phyloP scores from a whole-genome alignment of 169 alveolate genomes.

The Plasmodium ovale region DNA sequence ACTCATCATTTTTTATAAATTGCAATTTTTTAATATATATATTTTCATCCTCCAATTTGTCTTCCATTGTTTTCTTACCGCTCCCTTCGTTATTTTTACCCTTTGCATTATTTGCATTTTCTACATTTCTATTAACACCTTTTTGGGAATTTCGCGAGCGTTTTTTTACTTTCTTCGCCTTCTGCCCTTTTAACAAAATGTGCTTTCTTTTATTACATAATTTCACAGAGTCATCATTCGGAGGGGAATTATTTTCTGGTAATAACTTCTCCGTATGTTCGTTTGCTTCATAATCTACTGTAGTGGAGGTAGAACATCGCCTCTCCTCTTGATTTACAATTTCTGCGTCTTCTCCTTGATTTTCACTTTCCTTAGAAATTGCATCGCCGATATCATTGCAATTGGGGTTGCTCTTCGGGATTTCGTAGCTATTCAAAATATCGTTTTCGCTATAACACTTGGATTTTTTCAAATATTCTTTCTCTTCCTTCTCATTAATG shows the following conservation, averaged over 20 bases:
- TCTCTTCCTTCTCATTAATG: not conserved
- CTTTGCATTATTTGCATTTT: conserved; percentile 12
- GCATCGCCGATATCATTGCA: not conserved
- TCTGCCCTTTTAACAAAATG: conserved; percentile 6
- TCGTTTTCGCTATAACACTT: not conserved
- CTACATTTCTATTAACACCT: not conserved
- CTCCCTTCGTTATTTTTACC: conserved; percentile 37
- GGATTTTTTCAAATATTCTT: not conserved
- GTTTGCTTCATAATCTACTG: not conserved
- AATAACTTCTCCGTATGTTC: not conserved
- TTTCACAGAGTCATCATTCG: not conserved
- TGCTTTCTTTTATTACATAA: conserved; percentile 24
- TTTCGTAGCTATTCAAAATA: not conserved
- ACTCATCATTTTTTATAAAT: conserved; percentile 61
- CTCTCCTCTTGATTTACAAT: not conserved
- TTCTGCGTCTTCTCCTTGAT: conserved; percentile 11
- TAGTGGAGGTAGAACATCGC: not conserved
- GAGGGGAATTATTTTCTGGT: not conserved
- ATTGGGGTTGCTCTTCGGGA: not conserved
- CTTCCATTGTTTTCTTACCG: conserved; percentile 23
- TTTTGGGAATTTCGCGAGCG: conserved; percentile 7
- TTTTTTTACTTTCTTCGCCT: conserved; percentile 32
- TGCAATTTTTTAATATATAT: conserved; percentile 48
- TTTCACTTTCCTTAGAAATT: not conserved
- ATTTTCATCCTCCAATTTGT: conserved; percentile 48